phyloP scores from a whole-genome alignment of 129 eudicot genomes.

The Artemisia tridentata region DNA sequence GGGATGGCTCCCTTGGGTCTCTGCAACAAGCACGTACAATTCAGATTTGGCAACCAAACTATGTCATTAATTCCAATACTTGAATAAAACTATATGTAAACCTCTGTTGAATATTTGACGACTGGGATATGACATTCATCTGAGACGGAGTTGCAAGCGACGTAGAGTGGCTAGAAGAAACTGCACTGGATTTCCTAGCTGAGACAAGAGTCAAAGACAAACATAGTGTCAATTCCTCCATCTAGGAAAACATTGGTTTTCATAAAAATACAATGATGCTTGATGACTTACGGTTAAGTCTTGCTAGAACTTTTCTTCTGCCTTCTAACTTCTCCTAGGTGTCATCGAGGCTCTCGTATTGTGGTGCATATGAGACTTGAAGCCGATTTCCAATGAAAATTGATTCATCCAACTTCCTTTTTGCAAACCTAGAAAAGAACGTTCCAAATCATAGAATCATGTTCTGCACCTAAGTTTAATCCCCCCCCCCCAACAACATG shows the following conservation, averaged over 20 bases:
- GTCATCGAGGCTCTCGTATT: constrained; percentile 72
- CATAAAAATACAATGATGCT: constrained; percentile 4
- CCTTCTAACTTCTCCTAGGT: constrained; percentile 87
- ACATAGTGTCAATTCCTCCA: constrained; percentile 5
- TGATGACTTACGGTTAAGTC: constrained; percentile 55
- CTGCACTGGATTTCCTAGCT: constrained; percentile 60
- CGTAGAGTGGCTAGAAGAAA: constrained; percentile 30
- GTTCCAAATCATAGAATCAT: neutral
- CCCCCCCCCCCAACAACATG: too few relatives aligned
- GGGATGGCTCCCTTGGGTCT: constrained; percentile 33
- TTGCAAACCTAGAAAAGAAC: constrained; percentile 70
- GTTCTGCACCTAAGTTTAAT: neutral
- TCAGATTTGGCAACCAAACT: neutral
- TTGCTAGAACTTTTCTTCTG: constrained; percentile 70
- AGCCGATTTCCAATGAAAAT: constrained; percentile 75
- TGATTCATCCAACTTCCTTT: constrained; percentile 87
- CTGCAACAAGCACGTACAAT: constrained; percentile 31
- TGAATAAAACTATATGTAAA: constrained; percentile 10
- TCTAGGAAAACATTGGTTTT: neutral
- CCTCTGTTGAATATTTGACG: constrained; percentile 36
- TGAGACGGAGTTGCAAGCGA: constrained; percentile 32
- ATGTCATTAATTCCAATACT: neutral
- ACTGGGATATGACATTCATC: constrained; percentile 31
- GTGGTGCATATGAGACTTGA: constrained; percentile 84
- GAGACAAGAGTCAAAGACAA: constrained; percentile 27